These are phyloP conservation scores for Leccinum rimulosum DNA, from an alignment of 768 basidiomycete genomes.

Conservation along the genomic window DNA sequence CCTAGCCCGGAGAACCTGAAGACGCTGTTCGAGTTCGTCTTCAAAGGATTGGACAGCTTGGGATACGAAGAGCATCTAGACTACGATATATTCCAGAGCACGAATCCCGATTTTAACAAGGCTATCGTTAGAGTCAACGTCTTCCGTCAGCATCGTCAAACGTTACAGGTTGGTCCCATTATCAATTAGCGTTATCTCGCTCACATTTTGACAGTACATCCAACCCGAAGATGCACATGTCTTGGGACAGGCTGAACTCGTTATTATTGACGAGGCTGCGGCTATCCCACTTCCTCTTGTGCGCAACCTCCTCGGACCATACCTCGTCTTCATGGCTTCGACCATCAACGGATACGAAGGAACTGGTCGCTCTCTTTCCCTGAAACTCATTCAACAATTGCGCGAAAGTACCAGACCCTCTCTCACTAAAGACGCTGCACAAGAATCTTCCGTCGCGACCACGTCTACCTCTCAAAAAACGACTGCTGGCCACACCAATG, in stretches of 20 bases:
- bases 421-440: slow-evolving; percentile 58
- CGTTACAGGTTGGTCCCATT: slow-evolving; percentile 74
- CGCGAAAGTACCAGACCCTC: slow-evolving; percentile 87
- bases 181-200: not conserved
- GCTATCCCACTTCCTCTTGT: slow-evolving; percentile 97
- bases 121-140: slow-evolving; percentile 95
- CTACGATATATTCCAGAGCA: slow-evolving; percentile 94
- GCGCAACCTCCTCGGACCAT: slow-evolving; percentile 89
- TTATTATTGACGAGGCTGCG: slow-evolving; percentile 98
- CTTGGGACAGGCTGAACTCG: slow-evolving; percentile 93
- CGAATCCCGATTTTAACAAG: slow-evolving; percentile 92
- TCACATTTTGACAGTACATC: slow-evolving; percentile 69
- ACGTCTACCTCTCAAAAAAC: slow-evolving; percentile 53
- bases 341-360: slow-evolving; percentile 99
- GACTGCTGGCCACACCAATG: slow-evolving; percentile 45
- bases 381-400: slow-evolving; percentile 96
- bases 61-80: slow-evolving; percentile 98
- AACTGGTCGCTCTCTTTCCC: slow-evolving; percentile 95
- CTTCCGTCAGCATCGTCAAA: slow-evolving; percentile 91
- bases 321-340: slow-evolving; percentile 98
- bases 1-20: slow-evolving; percentile 97
- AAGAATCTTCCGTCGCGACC: slow-evolving; percentile 36
- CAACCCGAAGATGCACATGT: slow-evolving; percentile 98
- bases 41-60: slow-evolving; percentile 91
- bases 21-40: slow-evolving; percentile 96